Conservation (phyloP, 495 filamentous ascomycete genomes). For the Trichocladium uniseriatum region DNA sequence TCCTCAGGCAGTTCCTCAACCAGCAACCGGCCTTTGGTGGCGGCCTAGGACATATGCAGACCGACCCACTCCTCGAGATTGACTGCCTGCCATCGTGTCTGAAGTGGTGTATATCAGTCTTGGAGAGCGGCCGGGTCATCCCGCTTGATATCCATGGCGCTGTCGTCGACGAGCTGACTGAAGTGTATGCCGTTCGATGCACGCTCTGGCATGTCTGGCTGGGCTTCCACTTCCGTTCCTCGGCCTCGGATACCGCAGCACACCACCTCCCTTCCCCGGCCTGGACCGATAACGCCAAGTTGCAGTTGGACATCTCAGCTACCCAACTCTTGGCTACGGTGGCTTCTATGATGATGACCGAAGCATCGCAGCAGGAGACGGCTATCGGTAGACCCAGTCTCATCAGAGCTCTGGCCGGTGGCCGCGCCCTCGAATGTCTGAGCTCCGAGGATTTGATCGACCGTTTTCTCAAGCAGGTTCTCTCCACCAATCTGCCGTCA, state of each 20-base stretch:
- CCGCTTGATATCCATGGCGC: neutral
- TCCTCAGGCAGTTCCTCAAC: constrained; percentile 7
- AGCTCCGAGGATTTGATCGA: neutral
- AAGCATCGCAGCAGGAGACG: neutral
- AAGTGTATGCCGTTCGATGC: constrained; percentile 9
- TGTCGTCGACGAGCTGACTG: neutral
- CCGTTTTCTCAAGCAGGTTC: neutral
- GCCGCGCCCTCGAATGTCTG: neutral
- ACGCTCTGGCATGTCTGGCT: constrained; percentile 12
- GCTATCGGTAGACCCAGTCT: too few relatives aligned
- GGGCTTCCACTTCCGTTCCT: neutral
- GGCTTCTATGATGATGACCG: constrained; percentile 16
- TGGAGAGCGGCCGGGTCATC: neutral
- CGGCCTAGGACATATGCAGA: neutral
- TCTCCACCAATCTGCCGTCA: neutral
- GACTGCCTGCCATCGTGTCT: constrained; percentile 1
- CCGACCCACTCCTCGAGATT: neutral
- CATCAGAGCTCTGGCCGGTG: neutral
- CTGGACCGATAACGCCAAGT: neutral
- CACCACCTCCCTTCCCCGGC: neutral
- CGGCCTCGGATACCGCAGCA: neutral
- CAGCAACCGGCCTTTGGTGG: constrained; percentile 7
- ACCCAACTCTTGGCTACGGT: constrained; percentile 15
- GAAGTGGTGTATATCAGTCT: constrained; percentile 5
- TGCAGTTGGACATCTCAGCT: constrained; percentile 14